These are phyloP conservation scores for Paxillus ammoniavirescens DNA, from an alignment of 768 basidiomycete species.

Conservation along the genomic window DNA sequence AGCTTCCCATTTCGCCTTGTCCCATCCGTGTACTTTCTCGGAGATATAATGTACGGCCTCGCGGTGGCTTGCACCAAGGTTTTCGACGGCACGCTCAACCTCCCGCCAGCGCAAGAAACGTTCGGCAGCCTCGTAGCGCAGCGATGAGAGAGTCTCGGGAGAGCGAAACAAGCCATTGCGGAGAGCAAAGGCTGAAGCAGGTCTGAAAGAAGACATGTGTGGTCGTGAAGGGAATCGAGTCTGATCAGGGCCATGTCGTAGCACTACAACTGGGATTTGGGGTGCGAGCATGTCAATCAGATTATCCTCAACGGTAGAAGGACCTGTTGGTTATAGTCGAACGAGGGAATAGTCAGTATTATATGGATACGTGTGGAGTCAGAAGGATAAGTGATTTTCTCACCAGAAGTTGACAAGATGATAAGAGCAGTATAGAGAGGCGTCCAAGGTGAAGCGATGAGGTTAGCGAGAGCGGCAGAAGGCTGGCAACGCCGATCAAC, in stretches of 20 bases:
- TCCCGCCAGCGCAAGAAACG: conserved; percentile 74
- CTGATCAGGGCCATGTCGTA: conserved; percentile 41
- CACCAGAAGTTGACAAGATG: conserved; percentile 50
- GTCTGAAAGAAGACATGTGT: conserved; percentile 57
- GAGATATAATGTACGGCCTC: conserved; percentile 20
- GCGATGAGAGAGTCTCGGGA: conserved; percentile 53
- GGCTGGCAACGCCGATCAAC: conserved; percentile 54
- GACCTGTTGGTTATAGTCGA: conserved; percentile 16
- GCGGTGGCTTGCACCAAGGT: conserved; percentile 34
- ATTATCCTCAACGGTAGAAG: conserved; percentile 36
- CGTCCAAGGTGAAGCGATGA: conserved; percentile 56
- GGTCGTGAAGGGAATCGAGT: conserved; percentile 28
- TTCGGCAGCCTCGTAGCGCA: conserved; percentile 65
- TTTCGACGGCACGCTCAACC: conserved; percentile 55
- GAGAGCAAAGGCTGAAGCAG: conserved; percentile 48
- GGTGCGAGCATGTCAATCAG: conserved; percentile 49
- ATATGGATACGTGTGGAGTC: neutral
- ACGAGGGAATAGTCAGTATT: conserved; percentile 7
- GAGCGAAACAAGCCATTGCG: conserved; percentile 62
- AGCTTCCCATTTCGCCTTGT: conserved; percentile 64
- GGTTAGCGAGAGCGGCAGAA: conserved; percentile 46
- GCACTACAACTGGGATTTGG: conserved; percentile 57
- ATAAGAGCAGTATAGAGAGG: conserved; percentile 63
- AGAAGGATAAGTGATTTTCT: conserved; percentile 11
- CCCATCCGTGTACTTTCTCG: conserved; percentile 41